phyloP scores from a whole-genome alignment of 2,329 filamentous ascomycete species.

The Myrmaecium sp. region DNA sequence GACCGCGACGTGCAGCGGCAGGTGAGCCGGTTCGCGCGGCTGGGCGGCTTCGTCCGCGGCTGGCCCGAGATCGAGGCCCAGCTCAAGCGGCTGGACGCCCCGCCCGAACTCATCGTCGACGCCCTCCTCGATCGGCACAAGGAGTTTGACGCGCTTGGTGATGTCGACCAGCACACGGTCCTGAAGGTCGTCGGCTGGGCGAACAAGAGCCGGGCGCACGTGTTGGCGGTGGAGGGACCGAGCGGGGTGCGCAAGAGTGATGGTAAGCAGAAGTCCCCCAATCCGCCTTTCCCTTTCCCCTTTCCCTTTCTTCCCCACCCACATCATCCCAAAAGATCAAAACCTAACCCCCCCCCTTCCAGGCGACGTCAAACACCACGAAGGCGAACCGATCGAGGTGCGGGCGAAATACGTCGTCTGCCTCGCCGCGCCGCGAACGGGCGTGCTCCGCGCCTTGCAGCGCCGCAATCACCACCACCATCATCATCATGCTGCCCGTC shows the following conservation, averaged over 20 bases:
- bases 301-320: too few relatives aligned
- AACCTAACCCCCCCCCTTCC: constrained; percentile 6
- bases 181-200: constrained; percentile 90
- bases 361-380: constrained; percentile 39
- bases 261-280: constrained; percentile 42
- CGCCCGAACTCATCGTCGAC: constrained; percentile 71
- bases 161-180: constrained; percentile 64
- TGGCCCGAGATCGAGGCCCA: constrained; percentile 41
- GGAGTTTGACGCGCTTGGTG: constrained; percentile 74
- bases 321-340: constrained; percentile 2
- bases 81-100: constrained; percentile 39
- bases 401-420: constrained; percentile 69
- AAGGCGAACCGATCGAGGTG: constrained; percentile 65
- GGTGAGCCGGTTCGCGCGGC: constrained; percentile 65
- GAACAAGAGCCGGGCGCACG: constrained; percentile 68
- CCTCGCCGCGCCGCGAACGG: constrained; percentile 73
- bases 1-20: constrained; percentile 68
- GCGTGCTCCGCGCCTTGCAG: constrained; percentile 60
- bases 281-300: constrained; percentile 10
- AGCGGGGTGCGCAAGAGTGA: constrained; percentile 71
- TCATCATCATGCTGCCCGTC: too few relatives aligned
- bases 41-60: constrained; percentile 55
- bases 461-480: too few relatives aligned
- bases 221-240: constrained; percentile 79
- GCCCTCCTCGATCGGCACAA: constrained; percentile 74